phyloP scores from a whole-genome alignment of 257 asterid genomes.

The Prunella vulgaris region DNA sequence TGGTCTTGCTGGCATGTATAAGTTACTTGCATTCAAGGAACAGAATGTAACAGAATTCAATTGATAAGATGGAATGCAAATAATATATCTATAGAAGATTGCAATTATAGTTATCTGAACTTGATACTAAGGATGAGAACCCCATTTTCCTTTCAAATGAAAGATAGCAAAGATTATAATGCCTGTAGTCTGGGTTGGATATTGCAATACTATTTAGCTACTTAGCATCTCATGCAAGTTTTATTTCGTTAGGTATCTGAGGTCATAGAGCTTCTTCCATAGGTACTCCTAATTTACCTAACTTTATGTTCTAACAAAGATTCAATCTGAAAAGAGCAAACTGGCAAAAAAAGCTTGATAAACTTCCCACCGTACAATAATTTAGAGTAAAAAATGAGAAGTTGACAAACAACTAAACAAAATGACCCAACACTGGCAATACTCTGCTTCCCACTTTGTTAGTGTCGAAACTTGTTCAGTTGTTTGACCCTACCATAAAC shows the following conservation, averaged over 20 bases:
- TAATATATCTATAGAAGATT: not conserved
- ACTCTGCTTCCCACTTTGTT: not conserved
- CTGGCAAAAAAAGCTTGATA: not conserved
- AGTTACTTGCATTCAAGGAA: not conserved
- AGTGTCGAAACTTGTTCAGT: not conserved
- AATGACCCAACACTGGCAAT: not conserved
- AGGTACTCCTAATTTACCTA: slow-evolving; percentile 3
- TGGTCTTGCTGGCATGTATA: not conserved
- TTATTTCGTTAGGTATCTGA: slow-evolving; percentile 1
- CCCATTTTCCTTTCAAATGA: not conserved
- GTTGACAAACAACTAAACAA: not conserved
- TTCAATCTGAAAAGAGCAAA: not conserved
- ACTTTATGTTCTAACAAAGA: not conserved
- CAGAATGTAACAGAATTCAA: not conserved
- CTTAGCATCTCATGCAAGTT: not conserved
- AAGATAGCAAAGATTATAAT: not conserved
- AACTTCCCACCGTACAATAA: slow-evolving; percentile 2
- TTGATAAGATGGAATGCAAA: not conserved
- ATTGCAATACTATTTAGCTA: not conserved
- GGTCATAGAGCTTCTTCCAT: not conserved
- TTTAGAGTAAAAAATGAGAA: not conserved
- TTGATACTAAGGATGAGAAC: not conserved
- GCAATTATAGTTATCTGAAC: not conserved
- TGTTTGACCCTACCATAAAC: not conserved
- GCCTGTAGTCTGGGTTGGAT: not conserved